These are phyloP conservation scores for Ustilago vetiveriae DNA, from an alignment of 1,284 basidiomycete genomes.

Conservation along the genomic window DNA sequence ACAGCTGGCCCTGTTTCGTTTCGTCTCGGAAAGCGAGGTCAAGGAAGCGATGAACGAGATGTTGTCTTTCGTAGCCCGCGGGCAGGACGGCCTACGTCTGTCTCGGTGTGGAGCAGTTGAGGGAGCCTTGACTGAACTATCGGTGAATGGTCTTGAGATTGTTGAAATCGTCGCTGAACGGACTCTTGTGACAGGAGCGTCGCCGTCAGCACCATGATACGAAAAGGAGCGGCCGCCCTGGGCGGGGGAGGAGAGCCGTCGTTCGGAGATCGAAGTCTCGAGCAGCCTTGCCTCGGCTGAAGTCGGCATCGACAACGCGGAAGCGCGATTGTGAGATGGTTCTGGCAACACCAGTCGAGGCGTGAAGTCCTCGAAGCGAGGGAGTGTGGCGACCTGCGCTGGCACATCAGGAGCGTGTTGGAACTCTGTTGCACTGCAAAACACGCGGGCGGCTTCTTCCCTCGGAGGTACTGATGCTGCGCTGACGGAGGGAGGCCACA, in stretches of 20 bases:
- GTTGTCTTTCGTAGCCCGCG: neutral
- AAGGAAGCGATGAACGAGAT: neutral
- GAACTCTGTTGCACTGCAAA: constrained; percentile 3
- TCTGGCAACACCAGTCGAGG: neutral
- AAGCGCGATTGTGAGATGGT: neutral
- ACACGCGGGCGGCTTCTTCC: neutral
- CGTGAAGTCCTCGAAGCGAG: neutral
- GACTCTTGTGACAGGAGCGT: neutral
- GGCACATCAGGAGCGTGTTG: neutral
- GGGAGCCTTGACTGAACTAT: neutral
- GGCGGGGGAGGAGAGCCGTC: constrained; percentile 9
- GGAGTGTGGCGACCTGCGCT: neutral
- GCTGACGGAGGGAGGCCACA: constrained; percentile 27
- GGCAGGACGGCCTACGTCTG: neutral
- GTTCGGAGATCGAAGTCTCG: neutral
- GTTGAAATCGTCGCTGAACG: constrained; percentile 27
- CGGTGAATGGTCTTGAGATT: neutral
- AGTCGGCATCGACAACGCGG: neutral
- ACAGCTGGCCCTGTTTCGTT: neutral
- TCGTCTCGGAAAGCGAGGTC: neutral
- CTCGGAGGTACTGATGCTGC: constrained; percentile 6
- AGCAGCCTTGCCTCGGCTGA: neutral
- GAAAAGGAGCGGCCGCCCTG: neutral
- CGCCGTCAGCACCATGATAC: neutral
- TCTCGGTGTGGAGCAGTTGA: neutral